Evolutionary conservation across 2,329 filamentous ascomycete species (phyloP).

Genomic region (Penicillium sp.): DNA sequence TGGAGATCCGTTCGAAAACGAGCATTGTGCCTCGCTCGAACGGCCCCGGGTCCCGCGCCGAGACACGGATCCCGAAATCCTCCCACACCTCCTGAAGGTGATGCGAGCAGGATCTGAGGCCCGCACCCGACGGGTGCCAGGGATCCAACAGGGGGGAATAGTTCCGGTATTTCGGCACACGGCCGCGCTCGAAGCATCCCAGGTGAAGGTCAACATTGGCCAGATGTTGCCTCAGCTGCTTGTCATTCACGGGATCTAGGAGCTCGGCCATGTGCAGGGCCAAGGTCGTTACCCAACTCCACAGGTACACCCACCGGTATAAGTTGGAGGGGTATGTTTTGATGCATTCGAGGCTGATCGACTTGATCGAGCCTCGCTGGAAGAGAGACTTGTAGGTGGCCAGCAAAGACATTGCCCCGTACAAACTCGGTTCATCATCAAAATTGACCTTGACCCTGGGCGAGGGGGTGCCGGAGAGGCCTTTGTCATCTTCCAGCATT

Average conservation of each 20-base stretch:
- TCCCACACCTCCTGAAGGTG: not conserved
- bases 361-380: not conserved
- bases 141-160: not conserved
- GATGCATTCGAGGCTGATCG: conserved; percentile 2
- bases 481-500: not conserved
- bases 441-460: not conserved
- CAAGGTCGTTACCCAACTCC: not conserved
- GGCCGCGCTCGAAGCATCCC: not conserved
- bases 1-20: not conserved
- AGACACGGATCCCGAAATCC: not conserved
- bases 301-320: conserved; percentile 5
- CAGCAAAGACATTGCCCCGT: not conserved
- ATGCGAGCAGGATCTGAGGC: not conserved
- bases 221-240: not conserved
- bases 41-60: not conserved
- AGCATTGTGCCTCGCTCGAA: conserved; percentile 9
- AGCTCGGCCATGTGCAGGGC: not conserved
- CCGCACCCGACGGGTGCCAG: not conserved
- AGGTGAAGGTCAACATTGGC: not conserved
- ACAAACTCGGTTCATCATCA: no score
- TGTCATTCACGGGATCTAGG: no score
- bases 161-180: not conserved
- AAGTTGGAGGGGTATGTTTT: conserved; percentile 4
- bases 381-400: not conserved
- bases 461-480: not conserved